Evolutionary conservation across 345 rosid species (phyloP).

Genomic region (Salix koriyanagi): DNA sequence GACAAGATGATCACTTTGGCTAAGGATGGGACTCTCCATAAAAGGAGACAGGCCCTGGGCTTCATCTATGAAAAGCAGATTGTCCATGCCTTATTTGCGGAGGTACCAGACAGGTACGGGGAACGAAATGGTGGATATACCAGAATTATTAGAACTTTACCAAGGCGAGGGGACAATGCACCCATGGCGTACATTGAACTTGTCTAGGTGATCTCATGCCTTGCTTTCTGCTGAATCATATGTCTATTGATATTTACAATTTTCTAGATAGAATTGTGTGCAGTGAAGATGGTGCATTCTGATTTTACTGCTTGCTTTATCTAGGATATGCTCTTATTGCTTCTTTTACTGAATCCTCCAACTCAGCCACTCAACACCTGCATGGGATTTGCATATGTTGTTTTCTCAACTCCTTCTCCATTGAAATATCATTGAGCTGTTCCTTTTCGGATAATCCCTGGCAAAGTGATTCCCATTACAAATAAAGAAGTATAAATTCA

Average conservation of each 20-base stretch:
- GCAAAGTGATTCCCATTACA: too few species aligned
- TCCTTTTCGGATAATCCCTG: too few species aligned
- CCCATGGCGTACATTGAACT: conserved; percentile 97
- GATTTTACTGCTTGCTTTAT: not conserved
- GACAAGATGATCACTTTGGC: conserved; percentile 94
- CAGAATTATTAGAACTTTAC: conserved; percentile 83
- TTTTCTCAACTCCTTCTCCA: too few species aligned
- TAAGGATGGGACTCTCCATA: conserved; percentile 82
- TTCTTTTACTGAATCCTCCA: not conserved
- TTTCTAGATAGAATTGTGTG: not conserved
- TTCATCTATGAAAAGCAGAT: conserved; percentile 89
- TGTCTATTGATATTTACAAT: not conserved
- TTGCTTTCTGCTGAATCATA: not conserved
- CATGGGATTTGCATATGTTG: too few species aligned
- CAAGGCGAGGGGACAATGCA: conserved; percentile 95
- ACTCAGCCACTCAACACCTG: too few species aligned
- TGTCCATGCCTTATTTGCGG: conserved; percentile 81
- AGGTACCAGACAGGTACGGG: conserved; percentile 80
- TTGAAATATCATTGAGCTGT: too few species aligned
- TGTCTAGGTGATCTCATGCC: conserved; percentile 39
- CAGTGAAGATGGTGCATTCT: not conserved
- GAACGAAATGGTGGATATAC: conserved; percentile 94
- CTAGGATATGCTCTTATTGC: not conserved
- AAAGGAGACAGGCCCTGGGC: conserved; percentile 84
- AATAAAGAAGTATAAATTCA: too few species aligned